Conservation (phyloP, 2,329 filamentous ascomycete genomes). For the Biscogniauxia sp. region DNA sequence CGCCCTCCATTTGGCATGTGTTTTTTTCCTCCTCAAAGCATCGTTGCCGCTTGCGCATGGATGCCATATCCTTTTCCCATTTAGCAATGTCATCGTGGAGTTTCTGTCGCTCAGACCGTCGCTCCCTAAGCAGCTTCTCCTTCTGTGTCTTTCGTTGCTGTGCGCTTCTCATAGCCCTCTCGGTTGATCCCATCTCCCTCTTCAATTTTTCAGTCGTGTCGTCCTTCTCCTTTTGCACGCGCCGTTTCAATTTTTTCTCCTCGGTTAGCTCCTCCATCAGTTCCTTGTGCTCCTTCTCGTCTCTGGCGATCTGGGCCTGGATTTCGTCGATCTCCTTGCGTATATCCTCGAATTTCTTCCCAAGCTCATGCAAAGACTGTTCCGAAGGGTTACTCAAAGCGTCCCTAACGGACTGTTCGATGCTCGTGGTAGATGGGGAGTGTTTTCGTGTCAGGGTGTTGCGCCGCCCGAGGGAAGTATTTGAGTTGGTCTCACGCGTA, state of each 20-base stretch:
- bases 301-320: constrained; percentile 65
- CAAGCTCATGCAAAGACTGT: constrained; percentile 72
- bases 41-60: constrained; percentile 56
- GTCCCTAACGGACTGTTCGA: constrained; percentile 49
- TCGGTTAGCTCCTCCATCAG: constrained; percentile 66
- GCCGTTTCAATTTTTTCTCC: constrained; percentile 76
- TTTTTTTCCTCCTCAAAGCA: constrained; percentile 54
- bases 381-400: constrained; percentile 53
- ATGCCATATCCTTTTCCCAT: constrained; percentile 62
- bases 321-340: constrained; percentile 82
- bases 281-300: constrained; percentile 68
- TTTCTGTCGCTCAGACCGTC: constrained; percentile 65
- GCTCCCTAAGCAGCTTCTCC: constrained; percentile 69
- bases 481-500: constrained; percentile 60
- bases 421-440: constrained; percentile 66
- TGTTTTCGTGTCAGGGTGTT: constrained; percentile 71
- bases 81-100: constrained; percentile 67
- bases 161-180: constrained; percentile 76
- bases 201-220: constrained; percentile 83
- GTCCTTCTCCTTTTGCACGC: constrained; percentile 82
- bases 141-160: constrained; percentile 77
- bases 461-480: constrained; percentile 46
- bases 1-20: constrained; percentile 49
- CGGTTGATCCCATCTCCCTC: constrained; percentile 74
- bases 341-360: constrained; percentile 74